Base-by-base conservation (phyloP, 805 yeast genomes). In the Kazachstania psychrophila region DNA sequence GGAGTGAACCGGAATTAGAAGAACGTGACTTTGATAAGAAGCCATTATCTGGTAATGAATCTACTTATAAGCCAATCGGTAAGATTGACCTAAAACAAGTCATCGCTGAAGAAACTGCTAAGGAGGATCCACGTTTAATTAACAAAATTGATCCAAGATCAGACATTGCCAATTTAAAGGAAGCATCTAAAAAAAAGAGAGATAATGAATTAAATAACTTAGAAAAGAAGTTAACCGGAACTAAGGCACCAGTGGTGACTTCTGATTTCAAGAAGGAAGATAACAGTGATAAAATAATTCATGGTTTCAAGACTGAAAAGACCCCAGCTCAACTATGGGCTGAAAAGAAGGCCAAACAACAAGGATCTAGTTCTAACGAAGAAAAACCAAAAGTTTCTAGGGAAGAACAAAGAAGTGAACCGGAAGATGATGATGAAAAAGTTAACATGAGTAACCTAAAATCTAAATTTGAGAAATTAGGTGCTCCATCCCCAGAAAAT, bases 291-390 rank as follows among this genome's bases (percentile, higher is more conserved):
- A 68, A 71, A 41, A 60, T 69, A 4, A 69, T 71, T 31, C 75
- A 77, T 37, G 89, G 85, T 27, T 62, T 76, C 34, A 72, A 72
- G 43, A 73, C 70, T 42, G 96, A 95, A 42, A 83, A 85, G 60
- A 82, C 95, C 6, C 96, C 96, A 17, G 96, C 96, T 20, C 96
- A 87, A 63, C 51, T 84, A 20, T 87, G 96, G 96, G 96, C 96
- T 17, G 96, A 82, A 56, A 82, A 79, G 64, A 76, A 79, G 54
- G 94, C 86, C 33, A 70, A 77, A 55, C 75, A 66, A 20, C 46
- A 52, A 34, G 44, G 52, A 11, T 44, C 54, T 26, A 59, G 20
- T 10, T 20, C 23, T 17, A 19, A 19, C 12, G 28, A 22, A 32
- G 31, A 23, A 15, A 28, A 25, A 23, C 20, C 19, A 9, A 28